Evolutionary conservation across 306 rosid genomes (phyloP).

Genomic region (Fagus sylvatica): DNA sequence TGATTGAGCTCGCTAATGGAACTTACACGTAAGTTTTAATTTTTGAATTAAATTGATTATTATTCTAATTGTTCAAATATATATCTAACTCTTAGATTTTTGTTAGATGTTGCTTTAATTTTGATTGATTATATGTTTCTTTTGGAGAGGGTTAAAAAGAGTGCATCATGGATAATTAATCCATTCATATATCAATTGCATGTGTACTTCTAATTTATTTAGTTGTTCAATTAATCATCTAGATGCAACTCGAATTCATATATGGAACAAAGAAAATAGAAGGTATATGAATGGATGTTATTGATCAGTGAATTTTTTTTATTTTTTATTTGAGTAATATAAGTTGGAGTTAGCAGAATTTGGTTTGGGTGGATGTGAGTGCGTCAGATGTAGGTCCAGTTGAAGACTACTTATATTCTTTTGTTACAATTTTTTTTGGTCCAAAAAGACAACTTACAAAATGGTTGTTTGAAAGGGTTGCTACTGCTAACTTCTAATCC

Average conservation of each 20-base stretch:
- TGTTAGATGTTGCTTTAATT: too few relatives aligned
- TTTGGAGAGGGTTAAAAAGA: too few relatives aligned
- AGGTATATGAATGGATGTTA: background rate
- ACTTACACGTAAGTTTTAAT: constrained; percentile 62
- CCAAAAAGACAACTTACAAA: too few relatives aligned
- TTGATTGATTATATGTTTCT: too few relatives aligned
- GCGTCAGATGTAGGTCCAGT: too few relatives aligned
- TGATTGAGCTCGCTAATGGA: constrained; percentile 74
- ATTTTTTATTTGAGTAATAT: background rate
- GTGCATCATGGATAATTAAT: too few relatives aligned
- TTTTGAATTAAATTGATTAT: background rate
- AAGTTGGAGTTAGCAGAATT: background rate
- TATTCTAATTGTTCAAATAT: background rate
- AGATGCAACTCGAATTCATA: background rate
- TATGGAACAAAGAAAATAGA: background rate
- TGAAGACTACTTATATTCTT: too few relatives aligned
- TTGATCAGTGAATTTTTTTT: background rate
- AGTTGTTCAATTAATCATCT: background rate
- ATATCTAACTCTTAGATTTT: too few relatives aligned
- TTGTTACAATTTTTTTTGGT: too few relatives aligned
- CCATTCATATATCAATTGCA: background rate
- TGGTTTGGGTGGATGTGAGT: background rate
- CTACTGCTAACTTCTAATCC: too few relatives aligned
- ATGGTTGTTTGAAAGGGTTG: too few relatives aligned
- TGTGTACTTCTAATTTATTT: background rate